Conservation (phyloP, 345 rosid genomes). For the Eucalyptus marginata region DNA sequence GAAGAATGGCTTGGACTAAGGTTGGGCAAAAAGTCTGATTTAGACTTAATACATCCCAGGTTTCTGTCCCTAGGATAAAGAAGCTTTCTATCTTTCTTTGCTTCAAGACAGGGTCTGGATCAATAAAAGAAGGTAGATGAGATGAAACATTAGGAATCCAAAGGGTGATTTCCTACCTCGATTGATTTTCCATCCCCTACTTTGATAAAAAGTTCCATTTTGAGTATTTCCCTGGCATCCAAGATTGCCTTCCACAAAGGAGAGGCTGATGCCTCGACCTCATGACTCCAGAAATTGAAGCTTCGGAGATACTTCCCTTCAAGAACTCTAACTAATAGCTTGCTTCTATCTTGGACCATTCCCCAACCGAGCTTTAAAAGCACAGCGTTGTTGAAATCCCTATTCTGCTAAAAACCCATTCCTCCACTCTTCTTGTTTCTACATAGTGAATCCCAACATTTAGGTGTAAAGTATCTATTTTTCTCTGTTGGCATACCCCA, state of each 20-base stretch:
- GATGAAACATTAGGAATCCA: not conserved
- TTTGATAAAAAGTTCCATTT: not conserved
- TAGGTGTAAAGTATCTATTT: not conserved
- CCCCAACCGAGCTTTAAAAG: not conserved
- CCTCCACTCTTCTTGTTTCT: not conserved
- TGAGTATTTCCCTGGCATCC: not conserved
- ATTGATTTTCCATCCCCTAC: not conserved
- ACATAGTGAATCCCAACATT: not conserved
- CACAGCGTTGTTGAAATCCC: not conserved
- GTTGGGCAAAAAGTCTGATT: not conserved
- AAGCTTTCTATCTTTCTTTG: not conserved
- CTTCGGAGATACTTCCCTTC: not conserved
- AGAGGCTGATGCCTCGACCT: not conserved
- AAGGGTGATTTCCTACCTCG: not conserved
- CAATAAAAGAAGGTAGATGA: not conserved
- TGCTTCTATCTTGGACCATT: not conserved
- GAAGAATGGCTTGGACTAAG: not conserved
- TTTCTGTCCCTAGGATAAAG: not conserved
- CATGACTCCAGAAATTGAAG: not conserved
- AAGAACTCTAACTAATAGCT: not conserved
- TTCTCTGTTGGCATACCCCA: not conserved
- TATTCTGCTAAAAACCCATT: not conserved
- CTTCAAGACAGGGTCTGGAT: not conserved
- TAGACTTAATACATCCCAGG: not conserved
- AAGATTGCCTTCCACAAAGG: not conserved